phyloP scores from a whole-genome alignment of 2,329 filamentous ascomycete species.

The Pyricularia pennisetigena region DNA sequence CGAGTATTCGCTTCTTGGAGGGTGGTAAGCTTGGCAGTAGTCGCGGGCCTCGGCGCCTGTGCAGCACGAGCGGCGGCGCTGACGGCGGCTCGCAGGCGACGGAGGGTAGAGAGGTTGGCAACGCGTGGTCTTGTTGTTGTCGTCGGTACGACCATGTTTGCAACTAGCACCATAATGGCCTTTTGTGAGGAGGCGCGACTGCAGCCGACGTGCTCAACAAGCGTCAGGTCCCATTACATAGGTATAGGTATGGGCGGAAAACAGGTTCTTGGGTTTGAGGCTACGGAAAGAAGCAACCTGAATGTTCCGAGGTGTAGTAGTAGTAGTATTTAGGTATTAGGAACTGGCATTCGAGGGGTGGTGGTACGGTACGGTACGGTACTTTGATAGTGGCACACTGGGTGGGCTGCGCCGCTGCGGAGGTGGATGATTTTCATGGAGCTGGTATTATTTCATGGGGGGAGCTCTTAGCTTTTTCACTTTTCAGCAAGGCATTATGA shows the following conservation, averaged over 20 bases:
- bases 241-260: not conserved
- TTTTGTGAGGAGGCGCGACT: not conserved
- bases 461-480: too few relatives aligned
- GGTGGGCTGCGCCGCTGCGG: not conserved
- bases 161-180: not conserved
- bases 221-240: not conserved
- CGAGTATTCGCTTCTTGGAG: slow-evolving; percentile 15
- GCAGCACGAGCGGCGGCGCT: slow-evolving; percentile 3
- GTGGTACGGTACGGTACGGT: not conserved
- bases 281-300: not conserved
- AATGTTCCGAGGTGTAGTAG: not conserved
- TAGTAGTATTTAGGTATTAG: not conserved
- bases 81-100: slow-evolving; percentile 12
- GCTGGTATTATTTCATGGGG: not conserved
- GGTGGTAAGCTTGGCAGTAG: slow-evolving; percentile 10
- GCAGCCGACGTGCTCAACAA: not conserved
- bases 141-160: not conserved
- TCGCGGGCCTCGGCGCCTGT: not conserved
- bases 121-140: slow-evolving; percentile 17
- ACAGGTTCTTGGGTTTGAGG: not conserved
- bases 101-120: slow-evolving; percentile 15
- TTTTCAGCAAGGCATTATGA: not conserved
- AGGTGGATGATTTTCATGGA: not conserved
- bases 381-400: not conserved
- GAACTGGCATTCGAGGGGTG: not conserved